Evolutionary conservation across 225 moss, liverwort and hornwort genomes (phyloP).

Genomic region (Asterella californica): DNA sequence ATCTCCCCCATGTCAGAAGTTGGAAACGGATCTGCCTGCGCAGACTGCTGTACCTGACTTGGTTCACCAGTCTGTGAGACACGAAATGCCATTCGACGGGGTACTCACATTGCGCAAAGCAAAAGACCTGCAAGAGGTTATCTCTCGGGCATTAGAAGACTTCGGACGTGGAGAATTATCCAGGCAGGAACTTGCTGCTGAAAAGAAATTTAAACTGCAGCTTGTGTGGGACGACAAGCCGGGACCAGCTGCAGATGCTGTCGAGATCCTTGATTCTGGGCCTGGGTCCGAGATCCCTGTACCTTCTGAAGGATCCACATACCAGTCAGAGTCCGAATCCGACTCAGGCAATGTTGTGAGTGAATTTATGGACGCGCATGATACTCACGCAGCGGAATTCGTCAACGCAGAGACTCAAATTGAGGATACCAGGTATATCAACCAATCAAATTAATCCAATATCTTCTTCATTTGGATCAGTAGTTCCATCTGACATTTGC

Average conservation of each 20-base stretch:
- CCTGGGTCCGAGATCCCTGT: not conserved
- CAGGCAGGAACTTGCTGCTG: not conserved
- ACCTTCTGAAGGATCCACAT: not conserved
- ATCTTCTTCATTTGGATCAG: not conserved
- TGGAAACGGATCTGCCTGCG: not conserved
- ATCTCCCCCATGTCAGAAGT: not conserved
- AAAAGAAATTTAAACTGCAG: not conserved
- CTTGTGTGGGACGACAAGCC: slow-evolving; percentile 8
- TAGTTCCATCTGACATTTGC: too few relatives aligned
- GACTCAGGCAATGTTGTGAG: not conserved
- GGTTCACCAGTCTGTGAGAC: not conserved
- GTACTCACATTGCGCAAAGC: not conserved
- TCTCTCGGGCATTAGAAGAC: not conserved
- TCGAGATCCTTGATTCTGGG: not conserved
- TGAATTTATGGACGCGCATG: not conserved
- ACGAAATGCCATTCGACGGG: not conserved
- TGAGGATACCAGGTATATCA: not conserved
- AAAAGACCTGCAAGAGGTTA: not conserved
- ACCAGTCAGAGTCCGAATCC: not conserved
- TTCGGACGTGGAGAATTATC: slow-evolving; percentile 5
- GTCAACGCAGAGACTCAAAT: not conserved
- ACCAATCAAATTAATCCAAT: too few relatives aligned
- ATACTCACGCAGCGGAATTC: not conserved
- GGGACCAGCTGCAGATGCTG: not conserved
- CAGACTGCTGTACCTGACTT: not conserved